These are phyloP conservation scores for Thalassiosira ordinaria DNA, from an alignment of 352 stramenopile species.

Conservation along the genomic window DNA sequence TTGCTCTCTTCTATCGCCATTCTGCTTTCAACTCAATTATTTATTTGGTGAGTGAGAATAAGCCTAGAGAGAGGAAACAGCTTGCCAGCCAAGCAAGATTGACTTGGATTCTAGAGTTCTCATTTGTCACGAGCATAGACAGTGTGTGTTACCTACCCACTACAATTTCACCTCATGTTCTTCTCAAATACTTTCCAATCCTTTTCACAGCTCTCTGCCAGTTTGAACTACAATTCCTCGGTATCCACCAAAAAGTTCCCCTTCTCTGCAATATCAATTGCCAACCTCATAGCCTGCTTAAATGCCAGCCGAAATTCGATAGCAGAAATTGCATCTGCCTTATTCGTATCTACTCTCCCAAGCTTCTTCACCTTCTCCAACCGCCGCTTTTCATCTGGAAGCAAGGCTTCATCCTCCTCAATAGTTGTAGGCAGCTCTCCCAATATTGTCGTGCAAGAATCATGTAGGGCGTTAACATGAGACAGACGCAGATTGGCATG, in stretches of 20 bases:
- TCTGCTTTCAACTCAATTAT: too few relatives aligned
- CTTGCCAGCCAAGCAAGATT: too few relatives aligned
- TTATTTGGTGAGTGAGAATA: too few relatives aligned
- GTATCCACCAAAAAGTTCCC: slow-evolving; percentile 34
- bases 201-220: too few relatives aligned
- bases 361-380: neutral
- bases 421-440: slow-evolving; percentile 43
- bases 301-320: slow-evolving; percentile 57
- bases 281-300: slow-evolving; percentile 50
- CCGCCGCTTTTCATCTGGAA: neutral
- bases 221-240: slow-evolving; percentile 53
- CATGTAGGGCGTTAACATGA: slow-evolving; percentile 23
- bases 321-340: slow-evolving; percentile 1
- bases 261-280: slow-evolving; percentile 29
- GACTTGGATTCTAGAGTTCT: too few relatives aligned
- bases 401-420: slow-evolving; percentile 6
- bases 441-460: slow-evolving; percentile 22
- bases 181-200: too few relatives aligned
- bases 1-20: too few relatives aligned
- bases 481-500: slow-evolving; percentile 34
- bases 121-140: too few relatives aligned
- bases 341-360: neutral
- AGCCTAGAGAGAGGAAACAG: too few relatives aligned
- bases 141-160: too few relatives aligned
- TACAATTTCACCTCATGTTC: too few relatives aligned